A percentile compares a stretch with the other conserved stretches of the same genome.
These are phyloP conservation scores for Stagonosporopsis rhizophila DNA, from an alignment of 2,329 filamentous ascomycete species.

Conservation along the genomic window DNA sequence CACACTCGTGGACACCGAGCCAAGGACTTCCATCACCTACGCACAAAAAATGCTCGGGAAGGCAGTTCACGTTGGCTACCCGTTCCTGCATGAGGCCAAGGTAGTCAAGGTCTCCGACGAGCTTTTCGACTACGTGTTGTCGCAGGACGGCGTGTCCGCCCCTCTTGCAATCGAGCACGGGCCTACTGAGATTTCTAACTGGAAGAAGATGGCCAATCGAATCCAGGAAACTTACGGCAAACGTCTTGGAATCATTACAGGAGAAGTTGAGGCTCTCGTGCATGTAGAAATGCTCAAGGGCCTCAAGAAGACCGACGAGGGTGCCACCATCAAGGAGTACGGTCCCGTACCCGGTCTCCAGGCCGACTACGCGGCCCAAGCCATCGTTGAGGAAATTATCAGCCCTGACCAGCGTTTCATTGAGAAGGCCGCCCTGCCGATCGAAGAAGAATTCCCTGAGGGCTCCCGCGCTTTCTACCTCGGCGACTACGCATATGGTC, in stretches of 20 bases:
- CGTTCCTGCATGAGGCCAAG: constrained; percentile 93
- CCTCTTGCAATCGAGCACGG: constrained; percentile 74
- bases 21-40: constrained; percentile 71
- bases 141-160: constrained; percentile 66
- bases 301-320: constrained; percentile 86
- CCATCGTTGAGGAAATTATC: constrained; percentile 85
- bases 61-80: constrained; percentile 89
- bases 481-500: constrained; percentile 90
- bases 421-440: constrained; percentile 83
- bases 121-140: constrained; percentile 83
- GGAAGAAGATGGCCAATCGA: constrained; percentile 80
- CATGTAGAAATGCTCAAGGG: constrained; percentile 95
- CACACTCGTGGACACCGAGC: constrained; percentile 77
- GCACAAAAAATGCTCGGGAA: constrained; percentile 84
- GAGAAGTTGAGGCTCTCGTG: constrained; percentile 84
- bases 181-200: constrained; percentile 79
- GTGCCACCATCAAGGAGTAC: constrained; percentile 92
- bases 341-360: constrained; percentile 84
- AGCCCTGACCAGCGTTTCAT: constrained; percentile 94
- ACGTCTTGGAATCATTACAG: constrained; percentile 85
- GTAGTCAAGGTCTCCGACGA: constrained; percentile 90
- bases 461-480: constrained; percentile 89
- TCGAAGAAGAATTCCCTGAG: constrained; percentile 89
- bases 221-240: constrained; percentile 92
- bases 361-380: constrained; percentile 88